A percentile compares a stretch with the other conserved stretches of the same genome.
These are phyloP conservation scores for Cyberlindnera misumaiensis DNA, from an alignment of 805 yeast genomes.

Conservation along the genomic window DNA sequence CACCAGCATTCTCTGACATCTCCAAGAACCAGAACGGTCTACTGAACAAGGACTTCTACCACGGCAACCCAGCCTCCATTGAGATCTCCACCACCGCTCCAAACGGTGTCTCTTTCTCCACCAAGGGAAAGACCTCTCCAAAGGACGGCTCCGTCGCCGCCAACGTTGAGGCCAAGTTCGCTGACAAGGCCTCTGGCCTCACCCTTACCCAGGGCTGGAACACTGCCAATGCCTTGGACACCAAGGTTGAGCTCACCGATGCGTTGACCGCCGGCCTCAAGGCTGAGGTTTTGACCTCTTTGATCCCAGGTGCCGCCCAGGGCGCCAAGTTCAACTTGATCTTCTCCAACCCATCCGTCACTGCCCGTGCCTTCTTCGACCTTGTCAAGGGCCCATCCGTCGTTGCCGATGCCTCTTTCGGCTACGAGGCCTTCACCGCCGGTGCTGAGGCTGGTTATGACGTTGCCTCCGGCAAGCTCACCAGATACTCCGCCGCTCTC, in stretches of 20 bases:
- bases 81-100: conserved; percentile 92
- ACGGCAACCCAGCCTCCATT: conserved; percentile 77
- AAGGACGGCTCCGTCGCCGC: conserved; percentile 81
- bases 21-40: conserved; percentile 89
- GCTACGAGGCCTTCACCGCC: conserved; percentile 93
- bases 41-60: conserved; percentile 89
- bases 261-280: conserved; percentile 92
- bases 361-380: conserved; percentile 93
- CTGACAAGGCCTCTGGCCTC: conserved; percentile 88
- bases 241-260: conserved; percentile 89
- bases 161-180: conserved; percentile 82
- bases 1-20: conserved; percentile 89
- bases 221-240: conserved; percentile 83
- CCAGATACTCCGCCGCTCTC: conserved; percentile 88
- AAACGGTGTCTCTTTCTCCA: conserved; percentile 91
- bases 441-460: conserved; percentile 98
- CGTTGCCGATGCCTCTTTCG: conserved; percentile 89
- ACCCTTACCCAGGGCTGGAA: conserved; percentile 97
- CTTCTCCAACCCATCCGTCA: conserved; percentile 88
- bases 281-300: conserved; percentile 82
- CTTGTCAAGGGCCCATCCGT: conserved; percentile 92
- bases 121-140: conserved; percentile 75
- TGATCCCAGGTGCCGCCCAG: conserved; percentile 80
- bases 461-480: conserved; percentile 84
- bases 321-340: conserved; percentile 84